Evolutionary conservation across 441 rosid genomes (phyloP).

Genomic region (Corymbia citriodora): DNA sequence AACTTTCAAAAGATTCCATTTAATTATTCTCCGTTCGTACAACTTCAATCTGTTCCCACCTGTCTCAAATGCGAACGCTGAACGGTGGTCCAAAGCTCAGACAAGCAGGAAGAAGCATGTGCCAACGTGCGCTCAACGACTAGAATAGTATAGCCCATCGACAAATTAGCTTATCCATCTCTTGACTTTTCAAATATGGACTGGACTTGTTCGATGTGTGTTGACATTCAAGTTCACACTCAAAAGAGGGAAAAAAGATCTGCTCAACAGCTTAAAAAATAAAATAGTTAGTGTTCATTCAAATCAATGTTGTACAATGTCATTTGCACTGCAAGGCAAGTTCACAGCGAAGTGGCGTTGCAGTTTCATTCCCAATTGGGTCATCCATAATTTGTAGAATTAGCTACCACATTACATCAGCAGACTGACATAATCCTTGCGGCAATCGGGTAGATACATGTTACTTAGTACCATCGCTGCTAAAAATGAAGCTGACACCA

Average conservation of each 20-base stretch:
- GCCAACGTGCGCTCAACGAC: neutral
- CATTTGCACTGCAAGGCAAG: neutral
- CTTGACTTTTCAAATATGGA: neutral
- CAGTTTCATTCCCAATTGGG: neutral
- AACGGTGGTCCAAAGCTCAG: neutral
- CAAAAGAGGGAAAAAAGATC: neutral
- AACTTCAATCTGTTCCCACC: neutral
- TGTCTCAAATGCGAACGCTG: neutral
- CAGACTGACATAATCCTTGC: neutral
- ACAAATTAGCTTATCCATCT: neutral
- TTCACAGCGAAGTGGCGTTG: neutral
- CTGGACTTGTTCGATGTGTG: neutral
- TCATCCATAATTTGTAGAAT: neutral
- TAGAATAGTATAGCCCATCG: neutral
- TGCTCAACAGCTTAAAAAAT: neutral
- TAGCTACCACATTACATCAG: neutral
- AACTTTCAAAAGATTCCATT: neutral
- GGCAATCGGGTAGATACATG: neutral
- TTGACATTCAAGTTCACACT: neutral
- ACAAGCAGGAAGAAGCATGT: neutral
- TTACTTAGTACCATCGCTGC: neutral
- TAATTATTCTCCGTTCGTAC: neutral
- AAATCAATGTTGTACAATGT: neutral
- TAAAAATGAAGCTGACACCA: neutral
- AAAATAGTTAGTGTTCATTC: neutral